Base-by-base conservation (phyloP, 1,284 basidiomycete species). In the Ganoderma multipileum region DNA sequence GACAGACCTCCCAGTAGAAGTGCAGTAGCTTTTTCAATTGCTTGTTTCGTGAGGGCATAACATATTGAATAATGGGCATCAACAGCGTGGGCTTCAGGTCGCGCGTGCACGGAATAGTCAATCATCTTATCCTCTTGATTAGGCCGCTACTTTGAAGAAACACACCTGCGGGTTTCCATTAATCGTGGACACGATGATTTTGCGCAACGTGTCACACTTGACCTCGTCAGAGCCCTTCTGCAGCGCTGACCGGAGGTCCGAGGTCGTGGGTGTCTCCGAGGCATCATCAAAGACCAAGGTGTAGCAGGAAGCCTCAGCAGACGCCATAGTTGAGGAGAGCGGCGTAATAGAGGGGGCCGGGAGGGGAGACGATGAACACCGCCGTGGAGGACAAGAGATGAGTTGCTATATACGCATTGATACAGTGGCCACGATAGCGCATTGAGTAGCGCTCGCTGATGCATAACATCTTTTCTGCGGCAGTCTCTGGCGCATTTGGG, bases 1-100 rank as follows among this genome's bases (percentile, higher is more conserved):
- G 97, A 82, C 97, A 99, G 39, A 99, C 95, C 83, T 99, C 98
- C 97, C 97, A 99, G 82, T 99, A 99, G 81, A 99, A 99, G 82
- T 99, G 96, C 50, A 99, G 86, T 78, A 99, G 85, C 86, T 99
- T 99, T 89, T 99, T 99, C 79, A 99, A 90, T 75, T 95, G 92
- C 86, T 99, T 99, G 85, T 95, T 97, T 79, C 92, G 91, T 71
- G 93, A 95, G 30, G 98, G 98, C 85, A 99, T 87, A 66, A 97
- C 93, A 84, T 92, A 99, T 88, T 99, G 98, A 76, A 99, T 99
- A 81, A 99, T 94, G 23, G 97, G 96, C 97, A 99, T 99, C 81
- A 99, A 89, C 64, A 99, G 82, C 61, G 89, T 85, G 26, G 96
- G 95, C 93, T 98, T 50, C 23, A 11, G 3, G n/a, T 30, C 28